phyloP scores from a whole-genome alignment of 768 basidiomycete genomes.

The Pholiota molesta region DNA sequence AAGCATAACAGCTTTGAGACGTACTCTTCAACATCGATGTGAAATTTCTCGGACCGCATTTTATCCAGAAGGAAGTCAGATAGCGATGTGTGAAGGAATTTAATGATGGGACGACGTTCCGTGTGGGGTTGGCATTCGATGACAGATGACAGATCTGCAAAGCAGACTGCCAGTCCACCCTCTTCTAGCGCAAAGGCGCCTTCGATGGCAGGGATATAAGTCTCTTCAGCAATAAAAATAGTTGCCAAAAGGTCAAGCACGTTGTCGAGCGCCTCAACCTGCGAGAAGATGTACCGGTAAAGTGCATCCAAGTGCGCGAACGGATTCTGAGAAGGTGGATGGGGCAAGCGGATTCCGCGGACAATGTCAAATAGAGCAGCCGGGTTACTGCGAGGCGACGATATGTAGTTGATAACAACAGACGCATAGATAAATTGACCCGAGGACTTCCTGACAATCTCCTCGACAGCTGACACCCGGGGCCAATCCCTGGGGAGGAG shows the following conservation, averaged over 20 bases:
- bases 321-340: not conserved
- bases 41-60: not conserved
- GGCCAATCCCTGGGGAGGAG: conserved; percentile 10
- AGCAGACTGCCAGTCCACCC: not conserved
- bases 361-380: conserved; percentile 3
- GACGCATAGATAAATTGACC: conserved; percentile 20
- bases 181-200: not conserved
- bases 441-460: conserved; percentile 15
- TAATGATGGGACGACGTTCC: too few relatives aligned
- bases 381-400: not conserved
- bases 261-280: not conserved
- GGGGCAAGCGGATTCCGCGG: not conserved
- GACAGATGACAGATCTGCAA: not conserved
- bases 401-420: conserved; percentile 14
- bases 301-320: conserved; percentile 14
- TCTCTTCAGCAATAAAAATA: not conserved
- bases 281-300: conserved; percentile 7
- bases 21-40: not conserved
- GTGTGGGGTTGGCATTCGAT: too few relatives aligned
- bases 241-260: not conserved
- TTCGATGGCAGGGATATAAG: not conserved
- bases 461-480: conserved; percentile 4
- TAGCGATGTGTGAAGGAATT: too few relatives aligned
- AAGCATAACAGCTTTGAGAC: not conserved
- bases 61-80: not conserved